Evolutionary conservation across 352 stramenopile genomes (phyloP).

Genomic region (Globisporangium solare): DNA sequence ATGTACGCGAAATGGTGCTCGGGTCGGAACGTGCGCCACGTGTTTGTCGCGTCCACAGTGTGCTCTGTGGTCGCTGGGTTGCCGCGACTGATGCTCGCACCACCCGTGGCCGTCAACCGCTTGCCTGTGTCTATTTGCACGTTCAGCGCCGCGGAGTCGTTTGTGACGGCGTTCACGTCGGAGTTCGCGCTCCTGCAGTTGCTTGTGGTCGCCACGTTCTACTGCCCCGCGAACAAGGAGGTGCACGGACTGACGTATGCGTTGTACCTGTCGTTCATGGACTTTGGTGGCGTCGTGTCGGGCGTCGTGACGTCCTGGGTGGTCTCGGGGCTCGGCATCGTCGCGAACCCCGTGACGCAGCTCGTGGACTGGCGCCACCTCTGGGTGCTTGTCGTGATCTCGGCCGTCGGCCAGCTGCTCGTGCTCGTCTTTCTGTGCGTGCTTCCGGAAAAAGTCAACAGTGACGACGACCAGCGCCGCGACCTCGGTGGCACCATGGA

Average conservation of each 20-base stretch:
- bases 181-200: slow-evolving; percentile 81
- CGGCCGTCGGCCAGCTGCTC: slow-evolving; percentile 50
- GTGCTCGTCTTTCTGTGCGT: slow-evolving; percentile 68
- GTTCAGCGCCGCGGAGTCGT: slow-evolving; percentile 62
- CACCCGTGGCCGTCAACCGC: slow-evolving; percentile 22
- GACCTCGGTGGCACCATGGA: slow-evolving; percentile 21
- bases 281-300: slow-evolving; percentile 77
- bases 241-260: slow-evolving; percentile 77
- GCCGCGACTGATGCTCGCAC: slow-evolving; percentile 57
- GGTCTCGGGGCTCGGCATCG: slow-evolving; percentile 55
- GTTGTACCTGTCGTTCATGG: slow-evolving; percentile 81
- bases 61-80: slow-evolving; percentile 56
- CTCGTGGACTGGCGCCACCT: slow-evolving; percentile 56
- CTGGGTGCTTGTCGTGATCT: slow-evolving; percentile 56
- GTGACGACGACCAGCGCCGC: slow-evolving; percentile 1
- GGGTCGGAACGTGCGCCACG: slow-evolving; percentile 55
- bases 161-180: slow-evolving; percentile 70
- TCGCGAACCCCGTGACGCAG: slow-evolving; percentile 45
- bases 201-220: slow-evolving; percentile 80
- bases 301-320: slow-evolving; percentile 53
- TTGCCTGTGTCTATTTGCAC: slow-evolving; percentile 65
- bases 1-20: slow-evolving; percentile 69
- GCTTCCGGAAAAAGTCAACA: slow-evolving; percentile 59
- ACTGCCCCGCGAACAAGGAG: slow-evolving; percentile 48
- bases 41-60: slow-evolving; percentile 77